These are phyloP conservation scores for Vigna reflexopilosa DNA, from an alignment of 306 rosid genomes.

Conservation along the genomic window DNA sequence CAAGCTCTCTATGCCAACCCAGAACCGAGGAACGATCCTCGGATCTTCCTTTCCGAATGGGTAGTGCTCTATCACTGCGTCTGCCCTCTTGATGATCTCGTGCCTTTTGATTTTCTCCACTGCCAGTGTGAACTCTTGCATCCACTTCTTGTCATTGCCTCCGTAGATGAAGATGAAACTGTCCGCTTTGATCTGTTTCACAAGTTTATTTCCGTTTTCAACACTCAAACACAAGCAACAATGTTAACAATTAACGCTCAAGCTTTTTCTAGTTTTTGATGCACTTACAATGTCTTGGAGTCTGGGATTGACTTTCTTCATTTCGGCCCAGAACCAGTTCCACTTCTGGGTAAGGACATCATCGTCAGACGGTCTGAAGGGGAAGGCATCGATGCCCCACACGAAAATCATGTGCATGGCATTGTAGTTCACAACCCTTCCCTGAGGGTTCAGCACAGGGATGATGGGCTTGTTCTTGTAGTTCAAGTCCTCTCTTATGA, in stretches of 20 bases:
- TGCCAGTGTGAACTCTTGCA: conserved; percentile 4
- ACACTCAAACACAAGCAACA: too few relatives aligned
- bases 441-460: conserved; percentile 55
- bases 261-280: too few relatives aligned
- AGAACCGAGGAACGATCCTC: conserved; percentile 36
- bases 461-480: conserved; percentile 52
- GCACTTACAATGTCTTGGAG: conserved; percentile 48
- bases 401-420: conserved; percentile 59
- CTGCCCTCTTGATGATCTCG: conserved; percentile 42
- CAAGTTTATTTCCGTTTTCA: neutral
- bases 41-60: conserved; percentile 46
- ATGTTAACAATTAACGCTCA: too few relatives aligned
- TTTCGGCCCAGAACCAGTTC: conserved; percentile 60
- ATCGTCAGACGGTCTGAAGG: conserved; percentile 50
- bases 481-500: conserved; percentile 43
- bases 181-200: conserved; percentile 49
- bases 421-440: conserved; percentile 42
- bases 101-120: conserved; percentile 44
- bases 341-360: conserved; percentile 47
- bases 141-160: conserved; percentile 37
- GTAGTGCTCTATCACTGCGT: conserved; percentile 39
- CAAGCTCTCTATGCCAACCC: conserved; percentile 49
- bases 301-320: conserved; percentile 42
- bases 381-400: conserved; percentile 58
- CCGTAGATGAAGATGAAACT: conserved; percentile 52